Base-by-base conservation (phyloP, 768 basidiomycete species). In the Rhodotorula sphaerocarpa region DNA sequence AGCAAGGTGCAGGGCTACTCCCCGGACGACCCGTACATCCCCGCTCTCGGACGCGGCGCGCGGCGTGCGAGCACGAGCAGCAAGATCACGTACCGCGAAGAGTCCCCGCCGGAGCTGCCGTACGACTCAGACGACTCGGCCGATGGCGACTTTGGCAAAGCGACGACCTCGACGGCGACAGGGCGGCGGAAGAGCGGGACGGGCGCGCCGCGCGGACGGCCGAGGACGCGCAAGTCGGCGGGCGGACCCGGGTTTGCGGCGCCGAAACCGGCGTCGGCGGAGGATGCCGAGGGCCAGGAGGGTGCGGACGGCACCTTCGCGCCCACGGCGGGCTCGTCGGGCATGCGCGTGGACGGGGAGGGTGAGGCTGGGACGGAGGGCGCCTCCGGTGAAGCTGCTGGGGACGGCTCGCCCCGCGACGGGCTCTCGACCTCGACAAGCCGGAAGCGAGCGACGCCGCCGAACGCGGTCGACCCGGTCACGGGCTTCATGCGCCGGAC, bases 21-120 rank as follows among this genome's bases (percentile, higher is more conserved):
- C 48, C 57, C 57, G 1, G 25, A 31, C 10, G 50, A 50, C 41
- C 48, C 57, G 14, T 58, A 58, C 50, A 59, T 59, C 58, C 52
- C 28, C 25, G 23, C 7, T 46, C 34, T 28, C 44, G n/a, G 16
- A 3, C 52, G 27, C 14, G 25, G 20, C 10, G 50, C 33, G 12
- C n/a, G n/a, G 9, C 36, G 39, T 7, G 27, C 10, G 25, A 16
- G 16, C 39, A 28, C 10, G 7, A 25, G 16, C 28, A 25, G 20
- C 45, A 7, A 16, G 3, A 7, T 51, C 34, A 27, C 50, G 23
- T 55, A 43, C 42, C 28, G 39, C 27, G 12, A 30, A 5, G 53
- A 55, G 11, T 30, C 43, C 12, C 53, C 42, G 28, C 41, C 41
- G 28, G 42, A 43, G 53, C 23, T 44, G 4, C 42, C 53, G 0